Evolutionary conservation across 345 rosid genomes (phyloP).

Genomic region (Brassica cretica): DNA sequence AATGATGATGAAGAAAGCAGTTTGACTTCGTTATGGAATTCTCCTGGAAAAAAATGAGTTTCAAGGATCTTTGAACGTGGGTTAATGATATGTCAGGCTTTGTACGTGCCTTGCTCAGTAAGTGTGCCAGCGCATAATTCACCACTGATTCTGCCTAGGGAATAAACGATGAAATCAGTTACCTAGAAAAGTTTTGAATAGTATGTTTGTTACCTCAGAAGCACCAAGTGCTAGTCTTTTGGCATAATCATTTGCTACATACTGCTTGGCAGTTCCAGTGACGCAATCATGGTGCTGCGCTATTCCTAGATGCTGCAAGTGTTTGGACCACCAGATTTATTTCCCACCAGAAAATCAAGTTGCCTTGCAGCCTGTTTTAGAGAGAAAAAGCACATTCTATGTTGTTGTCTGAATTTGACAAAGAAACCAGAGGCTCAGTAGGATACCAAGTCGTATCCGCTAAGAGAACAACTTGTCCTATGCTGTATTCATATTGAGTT

Average conservation of each 20-base stretch:
- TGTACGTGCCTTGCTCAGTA: too few relatives aligned
- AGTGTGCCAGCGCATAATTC: conserved; percentile 59
- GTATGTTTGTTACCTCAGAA: conserved; percentile 51
- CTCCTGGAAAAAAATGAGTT: too few relatives aligned
- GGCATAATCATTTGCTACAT: conserved; percentile 73
- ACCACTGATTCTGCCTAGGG: conserved; percentile 62
- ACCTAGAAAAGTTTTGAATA: conserved; percentile 4
- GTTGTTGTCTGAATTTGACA: background rate
- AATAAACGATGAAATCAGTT: background rate
- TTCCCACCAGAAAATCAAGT: conserved; percentile 77
- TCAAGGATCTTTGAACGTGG: too few relatives aligned
- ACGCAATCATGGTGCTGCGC: conserved; percentile 97
- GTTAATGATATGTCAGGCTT: too few relatives aligned
- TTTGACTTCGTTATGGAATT: too few relatives aligned
- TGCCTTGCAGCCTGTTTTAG: conserved; percentile 71
- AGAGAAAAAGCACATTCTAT: background rate
- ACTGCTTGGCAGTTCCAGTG: conserved; percentile 71
- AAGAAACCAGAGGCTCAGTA: background rate
- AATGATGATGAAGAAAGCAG: too few relatives aligned
- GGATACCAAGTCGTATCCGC: conserved; percentile 85
- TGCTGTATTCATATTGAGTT: too few relatives aligned
- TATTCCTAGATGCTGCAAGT: conserved; percentile 60
- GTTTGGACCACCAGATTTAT: conserved; percentile 48
- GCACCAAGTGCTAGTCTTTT: conserved; percentile 71
- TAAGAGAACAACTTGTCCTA: conserved; percentile 39